phyloP scores from a whole-genome alignment of 73 alveolate genomes.

The Blepharisma japonicum region DNA sequence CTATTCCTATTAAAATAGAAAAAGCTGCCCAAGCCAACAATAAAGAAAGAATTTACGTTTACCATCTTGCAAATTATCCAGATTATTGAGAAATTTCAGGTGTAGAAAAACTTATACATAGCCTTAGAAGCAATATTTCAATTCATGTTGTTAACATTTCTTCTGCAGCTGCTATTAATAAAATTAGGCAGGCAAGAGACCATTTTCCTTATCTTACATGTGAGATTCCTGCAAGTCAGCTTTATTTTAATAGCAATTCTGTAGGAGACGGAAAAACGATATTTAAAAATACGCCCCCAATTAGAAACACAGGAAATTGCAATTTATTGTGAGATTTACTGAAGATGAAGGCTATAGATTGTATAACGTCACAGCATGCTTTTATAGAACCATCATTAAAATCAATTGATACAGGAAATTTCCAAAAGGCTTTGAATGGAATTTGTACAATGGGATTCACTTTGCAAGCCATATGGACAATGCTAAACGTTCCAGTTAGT shows the following conservation, averaged over 20 bases:
- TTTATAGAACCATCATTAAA: not conserved
- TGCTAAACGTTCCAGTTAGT: not conserved
- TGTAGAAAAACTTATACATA: not conserved
- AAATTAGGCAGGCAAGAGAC: not conserved
- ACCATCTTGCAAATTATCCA: slow-evolving; percentile 14
- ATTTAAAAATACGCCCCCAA: not conserved
- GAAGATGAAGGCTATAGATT: not conserved
- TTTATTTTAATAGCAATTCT: not conserved
- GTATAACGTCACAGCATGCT: slow-evolving; percentile 1
- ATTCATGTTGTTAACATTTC: not conserved
- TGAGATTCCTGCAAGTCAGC: slow-evolving; percentile 3
- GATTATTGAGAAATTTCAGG: slow-evolving; percentile 1
- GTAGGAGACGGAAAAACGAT: not conserved
- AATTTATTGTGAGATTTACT: not conserved
- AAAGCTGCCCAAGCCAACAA: not conserved
- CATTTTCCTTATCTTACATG: not conserved
- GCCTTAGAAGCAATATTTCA: not conserved
- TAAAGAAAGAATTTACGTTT: not conserved
- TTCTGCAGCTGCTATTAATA: not conserved
- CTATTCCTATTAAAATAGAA: not conserved
- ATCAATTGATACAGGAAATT: not conserved
- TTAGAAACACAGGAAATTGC: not conserved
- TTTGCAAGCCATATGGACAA: slow-evolving; percentile 7
- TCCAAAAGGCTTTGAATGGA: not conserved
- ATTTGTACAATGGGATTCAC: not conserved